These are phyloP conservation scores for Stachybotrys elegans DNA, from an alignment of 2,329 filamentous ascomycete genomes.

Conservation along the genomic window DNA sequence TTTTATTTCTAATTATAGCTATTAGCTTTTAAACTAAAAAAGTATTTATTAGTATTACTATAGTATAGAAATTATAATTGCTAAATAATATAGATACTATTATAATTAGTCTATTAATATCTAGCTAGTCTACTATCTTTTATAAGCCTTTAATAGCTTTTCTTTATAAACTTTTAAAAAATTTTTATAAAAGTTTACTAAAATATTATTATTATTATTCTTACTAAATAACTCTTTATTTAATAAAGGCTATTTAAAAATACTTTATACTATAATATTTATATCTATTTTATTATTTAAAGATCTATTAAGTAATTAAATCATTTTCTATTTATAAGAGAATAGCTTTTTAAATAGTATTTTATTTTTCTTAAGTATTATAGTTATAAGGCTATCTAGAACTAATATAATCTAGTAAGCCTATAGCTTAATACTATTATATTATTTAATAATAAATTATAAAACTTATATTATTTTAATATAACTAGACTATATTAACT, in stretches of 20 bases:
- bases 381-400: not conserved
- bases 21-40: constrained; percentile 1
- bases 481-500: not conserved
- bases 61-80: not conserved
- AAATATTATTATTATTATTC: constrained; percentile 2
- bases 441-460: not conserved
- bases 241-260: constrained; percentile 1
- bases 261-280: constrained; percentile 2
- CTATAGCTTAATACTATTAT: not conserved
- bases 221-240: constrained; percentile 4
- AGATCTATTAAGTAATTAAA: not conserved
- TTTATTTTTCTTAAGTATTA: not conserved
- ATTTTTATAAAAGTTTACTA: not conserved
- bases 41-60: too few relatives aligned
- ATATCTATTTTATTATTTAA: constrained; percentile 2
- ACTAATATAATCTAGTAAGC: not conserved
- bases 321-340: constrained; percentile 3
- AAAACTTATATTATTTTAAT: not conserved
- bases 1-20: not conserved
- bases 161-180: not conserved
- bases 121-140: not conserved
- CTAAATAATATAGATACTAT: constrained; percentile 1
- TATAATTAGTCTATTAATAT: not conserved
- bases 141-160: constrained; percentile 1
- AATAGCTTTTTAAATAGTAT: not conserved